A percentile compares a stretch with the other conserved stretches of the same genome.
These are phyloP conservation scores for Starmerella khaoyaiensis DNA, from an alignment of 805 yeast genomes.

Conservation along the genomic window DNA sequence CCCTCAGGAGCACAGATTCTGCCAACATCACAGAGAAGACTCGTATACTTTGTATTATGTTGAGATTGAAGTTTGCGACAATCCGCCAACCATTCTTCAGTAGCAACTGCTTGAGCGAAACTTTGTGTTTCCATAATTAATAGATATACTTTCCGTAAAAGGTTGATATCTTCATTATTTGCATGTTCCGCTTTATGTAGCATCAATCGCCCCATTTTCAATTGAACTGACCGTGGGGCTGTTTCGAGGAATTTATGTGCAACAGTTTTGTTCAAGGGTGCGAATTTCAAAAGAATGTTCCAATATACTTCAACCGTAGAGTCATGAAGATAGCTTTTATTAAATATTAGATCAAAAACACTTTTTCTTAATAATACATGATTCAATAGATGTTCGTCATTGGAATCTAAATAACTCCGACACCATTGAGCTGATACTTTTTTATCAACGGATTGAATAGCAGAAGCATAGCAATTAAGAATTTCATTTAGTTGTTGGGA, in stretches of 20 bases:
- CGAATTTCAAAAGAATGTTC: constrained; percentile 21
- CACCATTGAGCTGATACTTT: constrained; percentile 5
- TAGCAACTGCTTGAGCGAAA: no score
- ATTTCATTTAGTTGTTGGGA: neutral
- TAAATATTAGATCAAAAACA: constrained; percentile 8
- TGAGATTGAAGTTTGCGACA: no score
- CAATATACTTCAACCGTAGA: constrained; percentile 21
- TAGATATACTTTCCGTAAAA: no score
- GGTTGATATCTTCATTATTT: no score
- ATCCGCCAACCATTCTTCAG: no score
- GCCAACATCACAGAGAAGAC: constrained; percentile 1
- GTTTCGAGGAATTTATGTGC: constrained; percentile 7
- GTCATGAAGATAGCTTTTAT: constrained; percentile 4
- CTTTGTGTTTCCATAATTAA: no score
- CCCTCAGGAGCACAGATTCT: constrained; percentile 4
- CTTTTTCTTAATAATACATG: constrained; percentile 10
- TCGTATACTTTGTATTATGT: no score
- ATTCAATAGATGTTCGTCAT: neutral
- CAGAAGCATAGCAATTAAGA: neutral
- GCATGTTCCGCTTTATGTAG: constrained; percentile 15
- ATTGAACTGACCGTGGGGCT: constrained; percentile 14
- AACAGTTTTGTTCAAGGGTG: constrained; percentile 16
- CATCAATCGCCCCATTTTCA: constrained; percentile 13
- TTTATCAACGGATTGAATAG: neutral
- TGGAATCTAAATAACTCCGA: constrained; percentile 1